Conservation (phyloP, 2,329 filamentous ascomycete genomes). For the Cercospora zeina region DNA sequence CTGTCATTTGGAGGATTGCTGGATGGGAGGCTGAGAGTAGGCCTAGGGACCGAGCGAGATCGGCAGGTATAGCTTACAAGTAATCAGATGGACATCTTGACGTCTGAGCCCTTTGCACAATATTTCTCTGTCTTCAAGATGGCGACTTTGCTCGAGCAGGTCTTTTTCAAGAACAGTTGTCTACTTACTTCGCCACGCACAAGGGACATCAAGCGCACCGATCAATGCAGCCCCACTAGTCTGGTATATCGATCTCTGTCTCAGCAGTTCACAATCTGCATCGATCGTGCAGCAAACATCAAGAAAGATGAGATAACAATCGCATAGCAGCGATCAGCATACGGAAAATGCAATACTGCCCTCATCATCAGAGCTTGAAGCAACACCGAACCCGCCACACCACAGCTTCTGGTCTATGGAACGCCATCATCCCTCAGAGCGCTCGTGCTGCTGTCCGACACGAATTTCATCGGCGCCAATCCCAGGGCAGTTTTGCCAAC, state of each 20-base stretch:
- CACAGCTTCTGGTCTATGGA: neutral
- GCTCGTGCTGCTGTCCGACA: neutral
- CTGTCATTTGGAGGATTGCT: neutral
- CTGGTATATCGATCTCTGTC: neutral
- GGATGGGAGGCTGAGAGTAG: neutral
- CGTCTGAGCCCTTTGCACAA: neutral
- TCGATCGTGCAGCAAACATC: neutral
- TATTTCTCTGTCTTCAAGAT: neutral
- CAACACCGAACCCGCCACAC: neutral
- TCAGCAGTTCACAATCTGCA: neutral
- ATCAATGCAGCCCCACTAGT: neutral
- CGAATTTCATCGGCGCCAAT: neutral
- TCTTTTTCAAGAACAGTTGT: neutral
- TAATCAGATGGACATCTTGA: neutral
- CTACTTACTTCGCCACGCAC: neutral
- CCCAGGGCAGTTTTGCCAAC: neutral
- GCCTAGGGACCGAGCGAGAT: neutral
- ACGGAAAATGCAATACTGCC: neutral
- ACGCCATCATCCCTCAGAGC: neutral
- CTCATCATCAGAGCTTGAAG: neutral
- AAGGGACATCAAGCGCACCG: neutral
- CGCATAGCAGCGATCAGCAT: neutral
- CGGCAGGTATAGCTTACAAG: neutral
- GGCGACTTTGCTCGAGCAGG: no score
- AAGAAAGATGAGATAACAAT: neutral